phyloP scores from a whole-genome alignment of 75 land plant genomes.

The Isoetes taiwanensis region DNA sequence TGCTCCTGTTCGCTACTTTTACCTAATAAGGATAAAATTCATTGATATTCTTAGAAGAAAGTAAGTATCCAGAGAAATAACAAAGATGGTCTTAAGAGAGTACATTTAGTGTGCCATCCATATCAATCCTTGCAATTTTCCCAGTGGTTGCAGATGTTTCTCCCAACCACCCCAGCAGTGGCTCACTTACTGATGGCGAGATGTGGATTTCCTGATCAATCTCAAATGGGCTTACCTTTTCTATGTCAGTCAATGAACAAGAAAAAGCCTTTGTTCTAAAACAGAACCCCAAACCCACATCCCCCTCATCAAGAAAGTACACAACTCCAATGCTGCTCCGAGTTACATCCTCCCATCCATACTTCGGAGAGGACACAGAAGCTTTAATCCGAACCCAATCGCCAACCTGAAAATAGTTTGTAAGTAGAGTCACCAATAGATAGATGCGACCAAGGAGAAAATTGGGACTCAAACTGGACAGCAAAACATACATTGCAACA shows the following conservation, averaged over 20 bases:
- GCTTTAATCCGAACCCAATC: conserved; percentile 91
- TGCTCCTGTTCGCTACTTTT: conserved; percentile 53
- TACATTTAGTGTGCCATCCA: conserved; percentile 94
- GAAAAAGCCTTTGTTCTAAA: conserved; percentile 70
- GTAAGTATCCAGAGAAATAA: neutral
- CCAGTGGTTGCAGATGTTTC: conserved; percentile 84
- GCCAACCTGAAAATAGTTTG: conserved; percentile 38
- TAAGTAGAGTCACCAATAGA: neutral
- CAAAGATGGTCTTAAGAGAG: neutral
- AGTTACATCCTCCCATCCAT: conserved; percentile 91
- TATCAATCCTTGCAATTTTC: conserved; percentile 64
- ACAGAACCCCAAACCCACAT: conserved; percentile 80
- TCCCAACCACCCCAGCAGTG: conserved; percentile 79
- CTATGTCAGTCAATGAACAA: conserved; percentile 84
- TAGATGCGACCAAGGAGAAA: neutral
- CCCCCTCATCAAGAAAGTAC: conserved; percentile 78
- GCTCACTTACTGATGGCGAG: conserved; percentile 48
- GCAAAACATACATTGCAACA: neutral
- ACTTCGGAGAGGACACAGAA: conserved; percentile 83
- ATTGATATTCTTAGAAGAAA: neutral
- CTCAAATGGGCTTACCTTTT: conserved; percentile 72
- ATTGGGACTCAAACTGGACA: neutral
- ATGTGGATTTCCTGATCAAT: conserved; percentile 74
- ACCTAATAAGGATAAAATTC: conserved; percentile 29
- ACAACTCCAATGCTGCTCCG: conserved; percentile 67